phyloP scores from a whole-genome alignment of 495 filamentous ascomycete genomes.

The Trichoderma virens region DNA sequence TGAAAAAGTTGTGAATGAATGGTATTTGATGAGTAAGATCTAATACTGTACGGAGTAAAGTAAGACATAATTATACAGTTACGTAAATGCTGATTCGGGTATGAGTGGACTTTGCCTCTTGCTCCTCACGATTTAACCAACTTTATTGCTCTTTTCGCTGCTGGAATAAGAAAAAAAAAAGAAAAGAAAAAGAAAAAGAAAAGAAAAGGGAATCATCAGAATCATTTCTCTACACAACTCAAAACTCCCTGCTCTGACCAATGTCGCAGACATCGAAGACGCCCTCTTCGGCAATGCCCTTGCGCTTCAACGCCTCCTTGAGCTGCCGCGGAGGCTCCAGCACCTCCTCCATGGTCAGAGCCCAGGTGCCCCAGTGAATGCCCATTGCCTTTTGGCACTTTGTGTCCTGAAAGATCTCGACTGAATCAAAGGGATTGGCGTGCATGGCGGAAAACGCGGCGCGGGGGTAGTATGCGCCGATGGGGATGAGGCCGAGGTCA shows the following conservation, averaged over 20 bases:
- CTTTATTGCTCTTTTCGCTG: too few relatives aligned
- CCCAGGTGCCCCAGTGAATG: slow-evolving; percentile 95
- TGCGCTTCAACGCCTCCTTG: slow-evolving; percentile 63
- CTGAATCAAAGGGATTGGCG: slow-evolving; percentile 79
- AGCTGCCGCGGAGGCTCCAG: slow-evolving; percentile 74
- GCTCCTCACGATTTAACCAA: too few relatives aligned
- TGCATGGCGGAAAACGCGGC: slow-evolving; percentile 73
- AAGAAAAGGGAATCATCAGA: too few relatives aligned
- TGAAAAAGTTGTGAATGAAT: neutral
- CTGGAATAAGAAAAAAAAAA: too few relatives aligned
- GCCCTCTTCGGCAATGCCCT: slow-evolving; percentile 62
- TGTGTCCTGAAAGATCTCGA: slow-evolving; percentile 86
- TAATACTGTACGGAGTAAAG: neutral
- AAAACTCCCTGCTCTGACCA: slow-evolving; percentile 78
- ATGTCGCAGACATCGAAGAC: slow-evolving; percentile 85
- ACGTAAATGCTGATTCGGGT: neutral
- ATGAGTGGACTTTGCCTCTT: too few relatives aligned
- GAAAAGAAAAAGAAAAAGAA: too few relatives aligned
- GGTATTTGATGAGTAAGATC: neutral
- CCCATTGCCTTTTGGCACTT: slow-evolving; percentile 75
- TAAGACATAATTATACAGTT: neutral
- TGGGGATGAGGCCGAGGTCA: slow-evolving; percentile 89
- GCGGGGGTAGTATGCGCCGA: slow-evolving; percentile 84
- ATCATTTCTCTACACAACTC: neutral
- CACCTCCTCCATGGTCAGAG: slow-evolving; percentile 77